Evolutionary conservation across 139 green algal species (phyloP).

Genomic region (Nannochloris sp.): DNA sequence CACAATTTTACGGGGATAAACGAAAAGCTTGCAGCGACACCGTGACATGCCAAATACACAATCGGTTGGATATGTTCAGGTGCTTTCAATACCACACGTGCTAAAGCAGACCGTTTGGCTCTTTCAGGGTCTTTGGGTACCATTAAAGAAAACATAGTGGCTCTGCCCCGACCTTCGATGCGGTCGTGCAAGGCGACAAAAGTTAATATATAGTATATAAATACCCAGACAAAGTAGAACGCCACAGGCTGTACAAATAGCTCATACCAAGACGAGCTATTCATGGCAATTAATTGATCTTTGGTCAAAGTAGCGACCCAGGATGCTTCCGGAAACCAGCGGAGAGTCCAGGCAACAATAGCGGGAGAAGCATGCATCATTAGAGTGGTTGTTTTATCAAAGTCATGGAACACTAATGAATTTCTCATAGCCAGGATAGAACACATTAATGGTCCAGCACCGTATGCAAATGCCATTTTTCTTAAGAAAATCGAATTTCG

Average conservation of each 20-base stretch:
- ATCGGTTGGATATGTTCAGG: constrained; percentile 12
- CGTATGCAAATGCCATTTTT: constrained; percentile 64
- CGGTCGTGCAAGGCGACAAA: constrained; percentile 48
- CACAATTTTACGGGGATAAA: constrained; percentile 27
- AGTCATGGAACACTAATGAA: constrained; percentile 69
- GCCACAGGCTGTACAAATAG: constrained; percentile 41
- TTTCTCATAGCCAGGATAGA: constrained; percentile 68
- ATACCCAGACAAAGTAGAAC: constrained; percentile 46
- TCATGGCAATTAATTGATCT: constrained; percentile 4
- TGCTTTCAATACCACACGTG: constrained; percentile 6
- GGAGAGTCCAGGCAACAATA: constrained; percentile 32
- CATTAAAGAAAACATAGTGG: constrained; percentile 51
- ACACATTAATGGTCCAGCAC: constrained; percentile 56
- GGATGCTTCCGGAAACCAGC: constrained; percentile 41
- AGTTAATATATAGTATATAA: constrained; percentile 57
- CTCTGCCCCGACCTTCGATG: constrained; percentile 32
- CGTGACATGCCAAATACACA: constrained; percentile 21
- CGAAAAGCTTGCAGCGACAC: constrained; percentile 3
- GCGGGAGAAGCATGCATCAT: constrained; percentile 29
- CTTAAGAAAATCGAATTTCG: constrained; percentile 37
- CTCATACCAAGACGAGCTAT: constrained; percentile 18
- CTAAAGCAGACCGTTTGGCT: constrained; percentile 2
- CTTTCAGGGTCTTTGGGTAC: constrained; percentile 7
- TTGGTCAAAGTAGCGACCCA: constrained; percentile 2
- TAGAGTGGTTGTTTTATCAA: constrained; percentile 56